Evolutionary conservation across 2,329 filamentous ascomycete species (phyloP).

Genomic region (Diaporthe capsici): DNA sequence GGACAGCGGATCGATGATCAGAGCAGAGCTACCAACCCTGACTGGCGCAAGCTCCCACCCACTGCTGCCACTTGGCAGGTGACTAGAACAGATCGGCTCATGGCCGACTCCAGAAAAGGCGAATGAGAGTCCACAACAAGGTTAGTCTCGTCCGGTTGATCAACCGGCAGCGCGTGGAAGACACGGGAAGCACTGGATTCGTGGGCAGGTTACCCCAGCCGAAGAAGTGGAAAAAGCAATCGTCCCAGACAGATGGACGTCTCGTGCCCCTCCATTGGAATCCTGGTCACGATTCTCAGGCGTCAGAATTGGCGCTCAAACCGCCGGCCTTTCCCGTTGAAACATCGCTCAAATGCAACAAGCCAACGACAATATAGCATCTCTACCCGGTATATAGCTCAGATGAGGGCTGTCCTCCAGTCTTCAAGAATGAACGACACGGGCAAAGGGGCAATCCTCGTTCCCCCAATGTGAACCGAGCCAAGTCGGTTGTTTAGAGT

Average conservation of each 20-base stretch:
- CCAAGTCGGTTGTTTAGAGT: background rate
- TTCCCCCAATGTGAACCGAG: background rate
- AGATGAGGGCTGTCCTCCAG: conserved; percentile 2
- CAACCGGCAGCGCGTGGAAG: conserved; percentile 15
- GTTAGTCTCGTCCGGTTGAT: conserved; percentile 27
- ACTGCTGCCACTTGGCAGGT: conserved; percentile 37
- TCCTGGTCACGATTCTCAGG: background rate
- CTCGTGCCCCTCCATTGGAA: conserved; percentile 9
- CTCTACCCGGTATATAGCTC: conserved; percentile 10
- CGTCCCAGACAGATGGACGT: conserved; percentile 5
- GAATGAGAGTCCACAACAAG: conserved; percentile 28
- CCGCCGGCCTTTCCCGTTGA: conserved; percentile 34
- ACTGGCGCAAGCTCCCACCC: conserved; percentile 34
- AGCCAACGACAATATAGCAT: conserved; percentile 24
- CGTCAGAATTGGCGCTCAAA: conserved; percentile 37
- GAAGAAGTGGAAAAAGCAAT: conserved; percentile 14
- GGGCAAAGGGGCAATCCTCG: background rate
- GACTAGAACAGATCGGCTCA: conserved; percentile 36
- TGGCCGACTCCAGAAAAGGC: conserved; percentile 8
- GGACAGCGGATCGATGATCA: conserved; percentile 33
- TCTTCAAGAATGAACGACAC: background rate
- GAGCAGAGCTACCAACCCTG: conserved; percentile 29
- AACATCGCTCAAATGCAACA: conserved; percentile 19
- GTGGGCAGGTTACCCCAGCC: conserved; percentile 30
- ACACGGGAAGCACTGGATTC: conserved; percentile 20